These are phyloP conservation scores for Erigeron philadelphicus DNA, from an alignment of 140 eudicot genomes.

Conservation along the genomic window DNA sequence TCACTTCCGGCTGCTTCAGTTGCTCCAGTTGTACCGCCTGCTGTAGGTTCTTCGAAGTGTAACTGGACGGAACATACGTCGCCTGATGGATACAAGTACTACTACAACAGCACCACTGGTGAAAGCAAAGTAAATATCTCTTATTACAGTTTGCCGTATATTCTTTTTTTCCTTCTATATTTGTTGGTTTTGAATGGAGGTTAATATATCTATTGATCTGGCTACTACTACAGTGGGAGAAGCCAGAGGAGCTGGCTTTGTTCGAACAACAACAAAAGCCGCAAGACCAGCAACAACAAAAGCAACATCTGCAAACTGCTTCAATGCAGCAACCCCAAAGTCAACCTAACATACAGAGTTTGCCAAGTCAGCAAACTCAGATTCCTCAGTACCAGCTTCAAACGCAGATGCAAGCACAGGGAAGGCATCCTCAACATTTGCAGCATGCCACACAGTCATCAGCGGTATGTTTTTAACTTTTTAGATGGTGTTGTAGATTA, in stretches of 20 bases:
- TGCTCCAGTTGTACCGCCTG: constrained; percentile 29
- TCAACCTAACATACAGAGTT: constrained; percentile 44
- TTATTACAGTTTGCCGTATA: neutral
- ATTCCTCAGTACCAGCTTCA: constrained; percentile 52
- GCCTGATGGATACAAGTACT: constrained; percentile 92
- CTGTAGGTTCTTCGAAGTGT: constrained; percentile 45
- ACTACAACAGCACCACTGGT: constrained; percentile 74
- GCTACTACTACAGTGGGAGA: constrained; percentile 65
- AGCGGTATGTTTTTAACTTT: constrained; percentile 29
- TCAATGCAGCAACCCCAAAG: constrained; percentile 54
- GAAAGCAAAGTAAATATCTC: constrained; percentile 72
- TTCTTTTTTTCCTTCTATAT: neutral
- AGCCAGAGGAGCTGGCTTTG: constrained; percentile 76
- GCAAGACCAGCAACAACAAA: constrained; percentile 49
- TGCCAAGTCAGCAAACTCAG: constrained; percentile 50
- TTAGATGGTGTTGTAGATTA: constrained; percentile 11
- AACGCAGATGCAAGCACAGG: constrained; percentile 48
- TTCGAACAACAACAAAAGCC: constrained; percentile 58
- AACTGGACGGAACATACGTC: constrained; percentile 62
- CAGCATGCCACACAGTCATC: constrained; percentile 58
- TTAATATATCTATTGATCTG: constrained; percentile 9
- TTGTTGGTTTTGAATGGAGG: constrained; percentile 5
- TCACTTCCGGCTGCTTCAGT: constrained; percentile 43
- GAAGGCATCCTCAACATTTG: constrained; percentile 49
- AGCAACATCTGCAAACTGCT: constrained; percentile 38